Percentiles rank a stretch among this genome's conserved stretches.
Conservation (phyloP, 2,329 filamentous ascomycete genomes). For the Furcasterigmium furcatum region DNA sequence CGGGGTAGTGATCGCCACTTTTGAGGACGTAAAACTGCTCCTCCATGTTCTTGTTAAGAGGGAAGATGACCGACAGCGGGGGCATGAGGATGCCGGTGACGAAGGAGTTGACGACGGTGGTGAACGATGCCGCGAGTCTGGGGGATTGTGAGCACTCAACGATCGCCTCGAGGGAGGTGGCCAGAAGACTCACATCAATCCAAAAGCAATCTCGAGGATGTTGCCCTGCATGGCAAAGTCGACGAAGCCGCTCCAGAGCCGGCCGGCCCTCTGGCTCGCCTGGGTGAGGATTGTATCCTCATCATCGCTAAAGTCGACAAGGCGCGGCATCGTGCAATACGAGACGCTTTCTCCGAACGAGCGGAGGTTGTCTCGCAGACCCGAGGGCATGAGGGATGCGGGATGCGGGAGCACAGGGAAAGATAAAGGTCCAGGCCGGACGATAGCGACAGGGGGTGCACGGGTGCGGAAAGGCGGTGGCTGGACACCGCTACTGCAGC, state of each 20-base stretch:
- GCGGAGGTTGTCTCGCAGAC: background rate
- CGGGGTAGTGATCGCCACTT: slow-evolving; percentile 50
- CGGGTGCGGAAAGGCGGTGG: no score
- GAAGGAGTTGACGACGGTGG: slow-evolving; percentile 67
- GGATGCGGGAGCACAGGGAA: no score
- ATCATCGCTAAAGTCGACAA: slow-evolving; percentile 20
- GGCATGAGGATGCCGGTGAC: slow-evolving; percentile 70
- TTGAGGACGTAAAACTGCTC: slow-evolving; percentile 69
- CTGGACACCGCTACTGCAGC: no score
- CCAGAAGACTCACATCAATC: slow-evolving; percentile 57
- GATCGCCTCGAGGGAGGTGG: no score
- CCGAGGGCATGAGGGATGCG: background rate
- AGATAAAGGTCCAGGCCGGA: no score
- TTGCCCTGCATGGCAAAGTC: slow-evolving; percentile 75
- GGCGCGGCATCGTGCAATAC: slow-evolving; percentile 21
- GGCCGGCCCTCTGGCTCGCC: slow-evolving; percentile 42
- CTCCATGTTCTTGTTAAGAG: slow-evolving; percentile 68
- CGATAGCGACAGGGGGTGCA: no score
- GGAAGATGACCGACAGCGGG: slow-evolving; percentile 64
- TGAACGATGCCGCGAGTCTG: slow-evolving; percentile 69
- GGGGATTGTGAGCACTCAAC: slow-evolving; percentile 8
- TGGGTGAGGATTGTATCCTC: slow-evolving; percentile 42
- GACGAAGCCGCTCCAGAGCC: slow-evolving; percentile 60
- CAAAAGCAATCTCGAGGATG: slow-evolving; percentile 72
- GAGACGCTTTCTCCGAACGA: background rate